Conservation (phyloP, 768 basidiomycete species). For the Kwoniella pini region DNA sequence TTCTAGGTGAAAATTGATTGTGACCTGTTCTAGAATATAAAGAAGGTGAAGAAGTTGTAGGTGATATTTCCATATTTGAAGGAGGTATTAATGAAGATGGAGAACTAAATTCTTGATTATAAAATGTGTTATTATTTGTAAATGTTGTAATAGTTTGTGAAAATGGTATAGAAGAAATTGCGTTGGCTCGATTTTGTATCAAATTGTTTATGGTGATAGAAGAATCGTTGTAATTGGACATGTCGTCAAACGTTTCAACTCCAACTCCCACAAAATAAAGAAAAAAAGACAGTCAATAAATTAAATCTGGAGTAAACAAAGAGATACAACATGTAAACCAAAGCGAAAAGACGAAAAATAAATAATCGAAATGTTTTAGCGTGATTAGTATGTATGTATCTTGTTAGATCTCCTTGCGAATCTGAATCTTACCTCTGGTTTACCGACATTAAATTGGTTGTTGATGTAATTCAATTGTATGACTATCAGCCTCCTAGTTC, state of each 20-base stretch:
- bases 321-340: too few species aligned
- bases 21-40: conserved; percentile 27
- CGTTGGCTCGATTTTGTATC: conserved; percentile 15
- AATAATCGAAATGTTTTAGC: too few species aligned
- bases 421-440: too few species aligned
- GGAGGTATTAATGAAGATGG: conserved; percentile 14
- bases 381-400: too few species aligned
- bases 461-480: not conserved
- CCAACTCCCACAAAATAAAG: too few species aligned
- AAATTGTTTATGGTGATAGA: conserved; percentile 12
- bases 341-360: too few species aligned
- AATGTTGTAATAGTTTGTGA: conserved; percentile 12
- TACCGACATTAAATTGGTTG: too few species aligned
- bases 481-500: conserved; percentile 10
- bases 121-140: conserved; percentile 1
- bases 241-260: not conserved
- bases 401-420: too few species aligned
- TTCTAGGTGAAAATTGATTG: conserved; percentile 1
- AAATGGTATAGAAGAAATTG: conserved; percentile 8
- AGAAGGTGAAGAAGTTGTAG: conserved; percentile 30
- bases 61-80: conserved; percentile 6
- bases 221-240: not conserved
- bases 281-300: too few species aligned
- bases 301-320: too few species aligned
- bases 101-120: not conserved